Base-by-base conservation (phyloP, 2,329 filamentous ascomycete genomes). In the Lasiodiplodia sp. region DNA sequence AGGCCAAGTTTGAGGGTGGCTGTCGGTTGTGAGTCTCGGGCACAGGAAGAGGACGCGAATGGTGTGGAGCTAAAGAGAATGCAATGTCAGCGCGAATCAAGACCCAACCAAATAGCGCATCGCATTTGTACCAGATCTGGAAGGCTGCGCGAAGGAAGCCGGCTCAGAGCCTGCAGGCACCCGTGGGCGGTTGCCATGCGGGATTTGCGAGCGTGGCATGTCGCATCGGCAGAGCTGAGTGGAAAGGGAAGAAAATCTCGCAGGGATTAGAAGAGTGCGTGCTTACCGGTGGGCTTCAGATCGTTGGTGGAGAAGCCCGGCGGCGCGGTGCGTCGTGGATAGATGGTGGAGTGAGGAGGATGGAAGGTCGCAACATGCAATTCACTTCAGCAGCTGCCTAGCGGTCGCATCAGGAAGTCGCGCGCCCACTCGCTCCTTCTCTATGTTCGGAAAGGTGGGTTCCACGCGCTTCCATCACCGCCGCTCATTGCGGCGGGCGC, bases 101-200 rank as follows among this genome's bases (percentile, higher is more conserved):
- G 10, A 10, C 40, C 18, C 21, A 18, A 12, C 16, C 16, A 6
- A 63, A 21, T 23, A 14, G 23, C 40, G 10, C 34, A 10, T 49
- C 6, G 25, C 31, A 28, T 18, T 34, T 47, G 62, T 56, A 66
- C 63, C 63, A 31, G 63, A 18, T 21, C 16, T 55, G 34, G 44
- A 31, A 34, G 21, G 31, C 23, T 56, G 34, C 34, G 37, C 34
- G 16, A 25, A 11, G 51, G 25, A 40, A 14, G 37, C 52, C 14
- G 37, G 21, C 16, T 66, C 66, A 7, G 38, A 47, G 38, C 66
- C 66, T 23, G 57, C 49, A 62, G 66, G 57, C 49, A 68, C 66
- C 34, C 66, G 66, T 8, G 56, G 66, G 18, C 66, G 56, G 10
- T 68, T 68, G 23, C 66, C 66, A 8, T 68, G 66, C 5, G 66